phyloP scores from a whole-genome alignment of 768 basidiomycete species.

The Russula foetens region DNA sequence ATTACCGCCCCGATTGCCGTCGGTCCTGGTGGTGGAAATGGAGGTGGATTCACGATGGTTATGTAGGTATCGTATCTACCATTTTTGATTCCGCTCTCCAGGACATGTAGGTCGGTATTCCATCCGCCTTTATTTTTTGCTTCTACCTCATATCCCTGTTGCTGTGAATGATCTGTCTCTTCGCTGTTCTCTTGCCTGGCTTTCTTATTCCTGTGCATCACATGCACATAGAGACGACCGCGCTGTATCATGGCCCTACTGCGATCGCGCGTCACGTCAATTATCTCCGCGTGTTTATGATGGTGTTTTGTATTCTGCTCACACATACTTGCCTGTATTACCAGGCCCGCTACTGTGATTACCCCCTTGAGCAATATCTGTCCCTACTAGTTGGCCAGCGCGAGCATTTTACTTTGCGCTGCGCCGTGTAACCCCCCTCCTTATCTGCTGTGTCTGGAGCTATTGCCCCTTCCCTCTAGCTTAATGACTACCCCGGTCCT shows the following conservation, averaged over 20 bases:
- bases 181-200: slow-evolving; percentile 1
- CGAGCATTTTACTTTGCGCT: slow-evolving; percentile 4
- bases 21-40: slow-evolving; percentile 31
- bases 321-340: background rate
- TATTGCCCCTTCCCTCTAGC: background rate
- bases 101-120: background rate
- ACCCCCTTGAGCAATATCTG: slow-evolving; percentile 6
- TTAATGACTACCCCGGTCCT: background rate
- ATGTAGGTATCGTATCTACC: slow-evolving; percentile 20
- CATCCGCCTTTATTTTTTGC: background rate
- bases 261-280: background rate
- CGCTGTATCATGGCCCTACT: background rate
- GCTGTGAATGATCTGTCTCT: slow-evolving; percentile 4
- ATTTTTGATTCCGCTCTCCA: too few relatives aligned
- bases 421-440: slow-evolving; percentile 11
- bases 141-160: background rate
- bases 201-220: background rate
- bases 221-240: slow-evolving; percentile 4
- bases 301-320: slow-evolving; percentile 1
- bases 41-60: slow-evolving; percentile 33
- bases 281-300: background rate
- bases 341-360: slow-evolving; percentile 1
- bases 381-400: slow-evolving; percentile 14
- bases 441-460: background rate
- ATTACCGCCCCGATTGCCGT: slow-evolving; percentile 29